Conservation (phyloP, 164 flowering plant species). For the Stephania japonica region DNA sequence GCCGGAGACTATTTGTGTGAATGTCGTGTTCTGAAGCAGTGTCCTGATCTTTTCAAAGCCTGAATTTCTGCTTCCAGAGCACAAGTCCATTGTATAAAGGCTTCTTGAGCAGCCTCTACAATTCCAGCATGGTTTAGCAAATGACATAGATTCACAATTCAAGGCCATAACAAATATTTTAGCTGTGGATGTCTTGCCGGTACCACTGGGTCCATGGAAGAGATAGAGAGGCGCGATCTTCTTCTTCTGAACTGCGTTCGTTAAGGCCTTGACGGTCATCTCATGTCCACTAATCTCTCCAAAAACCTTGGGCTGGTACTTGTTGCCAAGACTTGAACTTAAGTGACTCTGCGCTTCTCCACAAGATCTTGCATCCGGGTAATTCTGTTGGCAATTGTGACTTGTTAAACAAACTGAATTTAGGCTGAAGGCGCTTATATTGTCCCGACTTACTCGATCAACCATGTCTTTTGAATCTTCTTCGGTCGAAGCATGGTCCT, state of each 20-base stretch:
- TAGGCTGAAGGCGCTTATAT: constrained; percentile 6
- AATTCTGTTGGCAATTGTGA: constrained; percentile 7
- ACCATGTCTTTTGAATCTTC: constrained; percentile 9
- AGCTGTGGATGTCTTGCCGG: constrained; percentile 40
- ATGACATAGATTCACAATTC: constrained; percentile 26
- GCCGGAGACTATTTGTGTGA: constrained; percentile 18
- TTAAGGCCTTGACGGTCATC: constrained; percentile 22
- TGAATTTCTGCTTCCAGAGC: constrained; percentile 24
- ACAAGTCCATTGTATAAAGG: constrained; percentile 26
- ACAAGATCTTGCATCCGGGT: neutral
- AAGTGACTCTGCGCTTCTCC: constrained; percentile 6
- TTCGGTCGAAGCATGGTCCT: constrained; percentile 11
- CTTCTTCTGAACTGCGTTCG: constrained; percentile 23
- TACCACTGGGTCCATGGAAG: constrained; percentile 40
- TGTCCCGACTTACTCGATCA: constrained; percentile 6
- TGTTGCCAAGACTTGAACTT: constrained; percentile 16
- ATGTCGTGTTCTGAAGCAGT: constrained; percentile 27
- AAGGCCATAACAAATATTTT: constrained; percentile 32
- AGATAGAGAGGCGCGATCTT: constrained; percentile 30
- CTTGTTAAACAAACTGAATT: constrained; percentile 4
- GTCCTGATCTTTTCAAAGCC: constrained; percentile 27
- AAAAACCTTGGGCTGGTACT: constrained; percentile 29
- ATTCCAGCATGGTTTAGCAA: constrained; percentile 31
- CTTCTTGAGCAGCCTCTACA: constrained; percentile 36
- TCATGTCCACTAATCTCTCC: constrained; percentile 30